Evolutionary conservation across 768 basidiomycete species (phyloP), one percentile per base, ranked within the genome.

Genomic region (Boletales sp.): DNA sequence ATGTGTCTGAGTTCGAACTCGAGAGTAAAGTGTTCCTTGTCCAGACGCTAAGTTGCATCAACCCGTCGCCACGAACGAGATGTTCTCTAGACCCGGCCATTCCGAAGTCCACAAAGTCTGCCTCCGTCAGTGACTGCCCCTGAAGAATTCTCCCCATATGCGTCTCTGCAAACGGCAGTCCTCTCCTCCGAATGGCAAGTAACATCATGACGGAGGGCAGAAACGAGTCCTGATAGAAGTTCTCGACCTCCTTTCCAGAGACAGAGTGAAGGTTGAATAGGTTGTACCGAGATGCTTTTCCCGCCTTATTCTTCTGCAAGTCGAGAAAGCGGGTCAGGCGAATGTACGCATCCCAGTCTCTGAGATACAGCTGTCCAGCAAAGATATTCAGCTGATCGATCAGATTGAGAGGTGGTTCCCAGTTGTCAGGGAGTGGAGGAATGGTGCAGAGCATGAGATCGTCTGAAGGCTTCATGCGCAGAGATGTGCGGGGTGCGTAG

Each of bases 81-180:
- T 5, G 25, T 28, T 28, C 25, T 5, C 21, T 25, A 5, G 25
- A 7, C 25, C 3, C 4, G 7, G 25, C 25, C 21, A 25, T 25
- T 28, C 6, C 4, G 25, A 5, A 6, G 25, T 28, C 21, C 21
- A 28, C 28, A 8, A 34, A 34, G 14, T 34, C 33, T 34, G 2
- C 4, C 5, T 34, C 12, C 6, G 33, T 34, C 8, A 70, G 46
- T 8, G 48, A 34, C 44, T 51, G 58, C 18, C 54, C 61, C 46
- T 64, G 45, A 44, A 74, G 44, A 33, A 74, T 62, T 48, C 69
- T 70, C 8, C 74, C 74, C 52, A 74, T 55, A 48, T 75, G 73
- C 5, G 72, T 74, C 37, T 51, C 43, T 14, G 49, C 36, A 51
- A 63, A 75, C 12, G 60, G 53, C 57, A 70, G 58, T 8, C 72